Base-by-base conservation (phyloP, 2,329 filamentous ascomycete genomes). In the Knufia petricola region DNA sequence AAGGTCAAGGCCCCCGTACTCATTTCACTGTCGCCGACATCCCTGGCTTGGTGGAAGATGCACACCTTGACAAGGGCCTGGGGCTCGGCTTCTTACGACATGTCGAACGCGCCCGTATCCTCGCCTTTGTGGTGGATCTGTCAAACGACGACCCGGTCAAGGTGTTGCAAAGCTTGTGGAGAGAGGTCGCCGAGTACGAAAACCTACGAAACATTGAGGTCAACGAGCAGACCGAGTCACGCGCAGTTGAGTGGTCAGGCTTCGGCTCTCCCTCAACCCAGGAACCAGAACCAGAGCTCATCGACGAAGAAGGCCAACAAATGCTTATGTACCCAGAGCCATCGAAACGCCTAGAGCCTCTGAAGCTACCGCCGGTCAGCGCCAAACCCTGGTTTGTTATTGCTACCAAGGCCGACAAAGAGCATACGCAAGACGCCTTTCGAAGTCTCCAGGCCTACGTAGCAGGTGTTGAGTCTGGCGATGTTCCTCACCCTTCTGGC, bases 361-460 rank as follows among this genome's bases (percentile, higher is more conserved):
- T 76, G 28, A 65, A 66, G 20, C 68, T 77, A 9, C 73, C 85
- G n/a, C 79, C 84, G 34, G 94, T 96, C 56, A 85, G 85, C n/a
- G 79, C 78, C 28, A 98, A 98, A 69, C 89, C 92, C 1, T 98
- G 92, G 92, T 92, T 94, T 1, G 90, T 98, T 2, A 90, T 98
- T 23, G 92, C 92, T 20, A 76, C 79, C 62, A 98, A 98, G 67
- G 84, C 98, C 17, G 82, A 95, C 64, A 92, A 87, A 61, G 42
- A 50, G 10, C 77, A 76, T 2, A 94, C 92, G 1, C 78, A 88
- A 63, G 76, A 80, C 20, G 94, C 92, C 62, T 98, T 87, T 63
- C 67, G 65, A 30, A 66, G 69, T 45, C 69, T 98, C 57, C 80
- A 81, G 56, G 67, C 68, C 7, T 95, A 95, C 65, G 67, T 98